Conservation (phyloP, 2,329 filamentous ascomycete species). For the Exophiala sideris region DNA sequence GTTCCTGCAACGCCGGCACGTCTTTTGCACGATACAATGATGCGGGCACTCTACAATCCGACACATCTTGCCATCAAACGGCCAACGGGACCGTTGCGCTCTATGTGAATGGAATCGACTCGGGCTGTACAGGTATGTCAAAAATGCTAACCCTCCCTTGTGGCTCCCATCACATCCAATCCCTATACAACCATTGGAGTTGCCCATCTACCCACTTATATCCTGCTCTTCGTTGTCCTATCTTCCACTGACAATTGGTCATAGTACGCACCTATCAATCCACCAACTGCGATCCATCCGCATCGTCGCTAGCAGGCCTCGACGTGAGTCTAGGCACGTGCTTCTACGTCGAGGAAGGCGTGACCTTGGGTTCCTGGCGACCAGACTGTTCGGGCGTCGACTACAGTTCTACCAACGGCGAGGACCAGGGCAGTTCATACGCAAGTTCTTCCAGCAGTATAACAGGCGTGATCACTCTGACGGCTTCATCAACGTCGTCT, state of each 20-base stretch:
- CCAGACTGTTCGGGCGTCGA: slow-evolving; percentile 12
- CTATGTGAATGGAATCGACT: slow-evolving; percentile 14
- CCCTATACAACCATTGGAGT: too few species aligned
- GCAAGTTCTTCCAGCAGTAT: not conserved
- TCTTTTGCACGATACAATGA: slow-evolving; percentile 12
- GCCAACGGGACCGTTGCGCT: slow-evolving; percentile 18
- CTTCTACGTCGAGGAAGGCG: slow-evolving; percentile 14
- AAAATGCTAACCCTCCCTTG: too few species aligned
- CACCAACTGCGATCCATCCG: slow-evolving; percentile 7
- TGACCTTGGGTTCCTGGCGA: slow-evolving; percentile 9
- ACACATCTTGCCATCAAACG: slow-evolving; percentile 17
- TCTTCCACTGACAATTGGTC: too few species aligned
- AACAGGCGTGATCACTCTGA: slow-evolving; percentile 9
- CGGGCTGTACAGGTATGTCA: slow-evolving; percentile 17
- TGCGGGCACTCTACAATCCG: slow-evolving; percentile 1
- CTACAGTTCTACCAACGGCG: slow-evolving; percentile 5
- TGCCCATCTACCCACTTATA: too few species aligned
- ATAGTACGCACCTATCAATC: slow-evolving; percentile 14
- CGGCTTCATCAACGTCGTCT: not conserved
- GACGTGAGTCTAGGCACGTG: slow-evolving; percentile 11
- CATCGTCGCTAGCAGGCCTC: slow-evolving; percentile 5
- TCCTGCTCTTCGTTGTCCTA: too few species aligned
- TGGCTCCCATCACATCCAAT: too few species aligned
- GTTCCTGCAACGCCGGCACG: slow-evolving; percentile 21
- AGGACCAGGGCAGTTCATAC: slow-evolving; percentile 8